Percentiles rank a stretch among this genome's conserved stretches.
Evolutionary conservation across 2,329 filamentous ascomycete species (phyloP).

Genomic region (Hymenoscyphus fructigenus): DNA sequence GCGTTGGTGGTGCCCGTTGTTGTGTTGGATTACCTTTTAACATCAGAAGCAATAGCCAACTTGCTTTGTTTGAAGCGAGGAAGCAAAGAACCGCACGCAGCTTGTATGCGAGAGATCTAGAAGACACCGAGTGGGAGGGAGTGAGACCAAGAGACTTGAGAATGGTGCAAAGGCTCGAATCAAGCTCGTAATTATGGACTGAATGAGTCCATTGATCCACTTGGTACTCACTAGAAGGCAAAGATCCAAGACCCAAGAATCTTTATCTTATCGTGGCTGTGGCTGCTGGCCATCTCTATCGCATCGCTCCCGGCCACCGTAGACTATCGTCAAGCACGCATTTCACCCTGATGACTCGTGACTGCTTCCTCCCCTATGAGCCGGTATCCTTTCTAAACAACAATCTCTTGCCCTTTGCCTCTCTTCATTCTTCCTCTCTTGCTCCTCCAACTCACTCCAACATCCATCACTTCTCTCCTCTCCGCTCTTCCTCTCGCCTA

Average conservation of each 20-base stretch:
- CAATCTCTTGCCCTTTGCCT: not conserved
- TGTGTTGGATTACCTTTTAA: not conserved
- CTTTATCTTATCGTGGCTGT: not conserved
- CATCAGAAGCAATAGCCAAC: too few species aligned
- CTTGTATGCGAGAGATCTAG: not conserved
- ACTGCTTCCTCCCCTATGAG: not conserved
- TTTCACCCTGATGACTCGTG: conserved; percentile 3
- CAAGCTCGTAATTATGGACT: not conserved
- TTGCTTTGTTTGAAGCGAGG: not conserved
- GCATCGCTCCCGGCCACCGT: not conserved
- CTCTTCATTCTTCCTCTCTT: not conserved
- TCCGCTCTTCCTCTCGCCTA: not conserved
- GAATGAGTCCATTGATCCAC: not conserved
- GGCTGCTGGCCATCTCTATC: not conserved
- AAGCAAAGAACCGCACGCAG: not conserved
- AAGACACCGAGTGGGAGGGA: not conserved
- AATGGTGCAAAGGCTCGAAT: not conserved
- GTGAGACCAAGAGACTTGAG: not conserved
- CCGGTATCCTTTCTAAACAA: not conserved
- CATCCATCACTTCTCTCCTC: not conserved
- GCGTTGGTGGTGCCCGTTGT: not conserved
- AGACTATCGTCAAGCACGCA: not conserved
- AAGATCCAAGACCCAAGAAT: too few species aligned
- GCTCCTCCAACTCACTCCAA: not conserved
- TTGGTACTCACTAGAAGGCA: not conserved